Conservation (phyloP, 176 grass and related monocot genomes). For the Pharus latifolius region DNA sequence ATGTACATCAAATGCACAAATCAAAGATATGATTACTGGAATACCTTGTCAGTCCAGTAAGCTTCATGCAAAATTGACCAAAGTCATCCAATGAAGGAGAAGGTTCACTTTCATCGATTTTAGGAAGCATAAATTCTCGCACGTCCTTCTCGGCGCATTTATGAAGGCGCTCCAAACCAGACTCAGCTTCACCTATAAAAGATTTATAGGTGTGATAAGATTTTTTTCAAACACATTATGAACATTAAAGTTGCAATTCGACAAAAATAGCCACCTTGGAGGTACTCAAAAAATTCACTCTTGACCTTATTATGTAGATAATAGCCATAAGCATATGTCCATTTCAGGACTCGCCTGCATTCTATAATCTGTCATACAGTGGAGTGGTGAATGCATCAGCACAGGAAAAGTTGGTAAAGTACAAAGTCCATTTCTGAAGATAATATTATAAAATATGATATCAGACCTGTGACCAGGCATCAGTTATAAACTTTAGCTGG, state of each 20-base stretch:
- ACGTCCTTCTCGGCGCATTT: conserved; percentile 95
- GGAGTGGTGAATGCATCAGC: neutral
- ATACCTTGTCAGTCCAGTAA: conserved; percentile 81
- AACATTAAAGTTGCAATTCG: neutral
- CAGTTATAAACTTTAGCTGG: conserved; percentile 83
- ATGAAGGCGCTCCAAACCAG: conserved; percentile 91
- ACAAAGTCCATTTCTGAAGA: neutral
- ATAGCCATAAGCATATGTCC: conserved; percentile 93
- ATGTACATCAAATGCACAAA: neutral
- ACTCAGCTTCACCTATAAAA: conserved; percentile 74
- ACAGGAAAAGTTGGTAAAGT: neutral
- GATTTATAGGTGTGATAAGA: neutral
- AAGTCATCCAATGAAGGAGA: conserved; percentile 32
- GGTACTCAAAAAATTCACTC: conserved; percentile 87
- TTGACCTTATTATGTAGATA: conserved; percentile 72
- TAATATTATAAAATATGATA: neutral
- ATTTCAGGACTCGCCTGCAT: conserved; percentile 86
- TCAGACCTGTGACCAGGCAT: conserved; percentile 88
- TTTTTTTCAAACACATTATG: conserved; percentile 1
- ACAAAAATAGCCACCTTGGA: conserved; percentile 55
- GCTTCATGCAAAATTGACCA: conserved; percentile 52
- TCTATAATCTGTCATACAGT: conserved; percentile 64
- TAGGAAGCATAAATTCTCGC: conserved; percentile 28
- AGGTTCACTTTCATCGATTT: conserved; percentile 11
- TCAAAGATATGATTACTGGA: neutral